phyloP scores from a whole-genome alignment of 495 filamentous ascomycete genomes.

The Aspergillus ellipticus region DNA sequence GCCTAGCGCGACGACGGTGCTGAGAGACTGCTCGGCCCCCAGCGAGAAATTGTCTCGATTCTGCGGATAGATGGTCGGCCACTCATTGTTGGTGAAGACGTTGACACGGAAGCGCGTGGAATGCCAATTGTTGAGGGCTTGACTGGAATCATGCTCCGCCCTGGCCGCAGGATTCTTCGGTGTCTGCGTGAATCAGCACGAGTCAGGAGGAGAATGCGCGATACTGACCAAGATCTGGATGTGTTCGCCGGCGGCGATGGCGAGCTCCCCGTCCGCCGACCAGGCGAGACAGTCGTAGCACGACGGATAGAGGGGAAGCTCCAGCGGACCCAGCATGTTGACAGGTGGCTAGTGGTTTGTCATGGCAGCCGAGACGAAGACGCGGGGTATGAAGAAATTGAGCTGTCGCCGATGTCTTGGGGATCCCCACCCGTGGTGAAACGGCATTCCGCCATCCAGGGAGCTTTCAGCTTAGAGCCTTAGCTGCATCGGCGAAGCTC shows the following conservation, averaged over 20 bases:
- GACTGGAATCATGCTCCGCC: constrained; percentile 5
- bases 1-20: constrained; percentile 46
- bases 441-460: too few relatives aligned
- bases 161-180: constrained; percentile 17
- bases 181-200: constrained; percentile 18
- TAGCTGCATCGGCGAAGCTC: neutral
- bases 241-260: constrained; percentile 55
- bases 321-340: constrained; percentile 32
- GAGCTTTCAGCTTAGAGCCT: neutral
- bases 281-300: constrained; percentile 54
- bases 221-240: constrained; percentile 51
- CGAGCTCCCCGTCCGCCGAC: constrained; percentile 61
- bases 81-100: constrained; percentile 51
- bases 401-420: too few relatives aligned
- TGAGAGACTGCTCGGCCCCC: constrained; percentile 59
- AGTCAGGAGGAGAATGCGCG: too few relatives aligned
- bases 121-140: constrained; percentile 29
- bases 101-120: constrained; percentile 45
- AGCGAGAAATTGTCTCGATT: constrained; percentile 52
- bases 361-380: constrained; percentile 2
- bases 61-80: constrained; percentile 43
- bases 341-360: neutral
- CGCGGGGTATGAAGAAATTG: neutral
- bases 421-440: neutral
- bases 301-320: constrained; percentile 36